A percentile compares a stretch with the other conserved stretches of the same genome.
phyloP scores from a whole-genome alignment of 2,329 filamentous ascomycete genomes.

The Cordyceps cicadae region DNA sequence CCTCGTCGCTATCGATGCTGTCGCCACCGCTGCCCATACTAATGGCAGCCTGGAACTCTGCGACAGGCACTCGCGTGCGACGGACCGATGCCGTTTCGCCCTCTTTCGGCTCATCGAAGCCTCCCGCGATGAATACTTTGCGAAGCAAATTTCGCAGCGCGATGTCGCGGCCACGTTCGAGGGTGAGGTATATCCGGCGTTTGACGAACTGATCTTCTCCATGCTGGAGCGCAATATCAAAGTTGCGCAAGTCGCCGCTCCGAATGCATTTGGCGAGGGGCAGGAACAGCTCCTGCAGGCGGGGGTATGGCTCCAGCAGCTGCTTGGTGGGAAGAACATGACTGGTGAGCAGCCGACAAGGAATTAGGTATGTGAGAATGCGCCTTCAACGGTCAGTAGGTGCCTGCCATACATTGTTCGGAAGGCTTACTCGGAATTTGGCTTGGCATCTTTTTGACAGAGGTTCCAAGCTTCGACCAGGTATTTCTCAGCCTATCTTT shows the following conservation, averaged over 20 bases:
- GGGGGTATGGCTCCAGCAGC: conserved; percentile 68
- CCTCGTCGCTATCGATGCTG: conserved; percentile 76
- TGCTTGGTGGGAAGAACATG: conserved; percentile 69
- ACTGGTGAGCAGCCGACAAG: conserved; percentile 80
- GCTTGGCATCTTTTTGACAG: conserved; percentile 63
- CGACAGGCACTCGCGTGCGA: conserved; percentile 70
- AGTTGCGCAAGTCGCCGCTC: conserved; percentile 70
- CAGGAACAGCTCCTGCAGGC: conserved; percentile 67
- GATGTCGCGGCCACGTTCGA: conserved; percentile 87
- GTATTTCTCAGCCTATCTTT: conserved; percentile 62
- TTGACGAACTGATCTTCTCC: conserved; percentile 92
- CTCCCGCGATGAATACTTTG: conserved; percentile 81
- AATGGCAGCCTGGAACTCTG: conserved; percentile 79
- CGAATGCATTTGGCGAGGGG: conserved; percentile 74
- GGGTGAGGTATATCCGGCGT: conserved; percentile 84
- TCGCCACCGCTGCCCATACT: conserved; percentile 60
- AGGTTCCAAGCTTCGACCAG: conserved; percentile 74
- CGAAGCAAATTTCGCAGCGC: conserved; percentile 84
- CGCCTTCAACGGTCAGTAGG: conserved; percentile 44
- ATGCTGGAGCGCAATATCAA: conserved; percentile 71
- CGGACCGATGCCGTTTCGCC: conserved; percentile 53
- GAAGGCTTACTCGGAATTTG: conserved; percentile 69
- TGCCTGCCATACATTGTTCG: background rate
- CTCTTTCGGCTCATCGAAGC: conserved; percentile 70
- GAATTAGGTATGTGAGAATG: conserved; percentile 90